Percentiles rank a stretch among this genome's conserved stretches.
These are phyloP conservation scores for Zea luxurians DNA, from an alignment of 176 grass and related monocot genomes.

Conservation along the genomic window DNA sequence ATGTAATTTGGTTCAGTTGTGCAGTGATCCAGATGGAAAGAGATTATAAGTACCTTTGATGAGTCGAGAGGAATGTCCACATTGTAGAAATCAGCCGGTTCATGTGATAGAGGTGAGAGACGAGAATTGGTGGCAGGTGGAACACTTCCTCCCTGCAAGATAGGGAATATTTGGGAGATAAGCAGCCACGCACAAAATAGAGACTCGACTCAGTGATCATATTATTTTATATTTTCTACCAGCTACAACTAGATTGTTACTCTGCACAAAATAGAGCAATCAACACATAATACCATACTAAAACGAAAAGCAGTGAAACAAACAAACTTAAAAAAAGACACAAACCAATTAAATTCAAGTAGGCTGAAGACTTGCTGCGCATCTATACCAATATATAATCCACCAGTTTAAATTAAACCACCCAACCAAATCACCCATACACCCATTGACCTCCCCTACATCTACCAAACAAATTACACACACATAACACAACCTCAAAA, in stretches of 20 bases:
- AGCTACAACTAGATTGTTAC: not conserved
- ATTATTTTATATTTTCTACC: not conserved
- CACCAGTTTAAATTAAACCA: no score
- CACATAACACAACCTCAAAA: no score
- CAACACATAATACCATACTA: conserved; percentile 7
- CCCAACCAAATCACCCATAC: no score
- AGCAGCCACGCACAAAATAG: not conserved
- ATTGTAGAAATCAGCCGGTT: conserved; percentile 95
- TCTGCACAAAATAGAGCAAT: not conserved
- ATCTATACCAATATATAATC: no score
- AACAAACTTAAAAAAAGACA: not conserved
- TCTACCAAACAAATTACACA: no score
- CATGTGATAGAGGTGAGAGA: conserved; percentile 80
- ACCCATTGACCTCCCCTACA: no score
- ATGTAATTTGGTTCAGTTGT: not conserved
- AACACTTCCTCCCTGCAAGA: conserved; percentile 64
- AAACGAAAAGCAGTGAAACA: not conserved
- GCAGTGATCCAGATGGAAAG: not conserved
- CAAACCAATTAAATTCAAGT: not conserved
- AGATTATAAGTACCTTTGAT: conserved; percentile 54
- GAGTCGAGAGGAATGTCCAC: conserved; percentile 88
- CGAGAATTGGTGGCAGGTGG: conserved; percentile 79
- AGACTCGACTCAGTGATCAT: conserved; percentile 4
- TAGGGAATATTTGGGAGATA: conserved; percentile 12
- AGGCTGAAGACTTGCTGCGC: not conserved